A percentile compares a stretch with the other conserved stretches of the same genome.
phyloP scores from a whole-genome alignment of 2,329 filamentous ascomycete genomes.

The Talaromyces sp. region DNA sequence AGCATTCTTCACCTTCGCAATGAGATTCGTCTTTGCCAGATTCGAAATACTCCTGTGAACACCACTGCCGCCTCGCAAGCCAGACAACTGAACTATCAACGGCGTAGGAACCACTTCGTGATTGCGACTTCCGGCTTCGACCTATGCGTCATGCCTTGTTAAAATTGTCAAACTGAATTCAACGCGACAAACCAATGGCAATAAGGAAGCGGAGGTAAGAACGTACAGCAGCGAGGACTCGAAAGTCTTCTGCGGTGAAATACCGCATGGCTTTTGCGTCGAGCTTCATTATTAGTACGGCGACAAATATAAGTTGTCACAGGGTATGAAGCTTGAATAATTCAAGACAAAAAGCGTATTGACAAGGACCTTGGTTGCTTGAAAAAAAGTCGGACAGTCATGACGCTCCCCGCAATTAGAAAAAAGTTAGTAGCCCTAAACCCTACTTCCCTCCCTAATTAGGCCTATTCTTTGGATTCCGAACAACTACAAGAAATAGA shows the following conservation, averaged over 20 bases:
- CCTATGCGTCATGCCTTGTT: conserved; percentile 53
- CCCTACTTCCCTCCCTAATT: conserved; percentile 36
- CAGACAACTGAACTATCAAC: conserved; percentile 79
- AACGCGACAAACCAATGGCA: conserved; percentile 23
- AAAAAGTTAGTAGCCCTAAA: conserved; percentile 38
- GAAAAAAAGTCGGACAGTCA: conserved; percentile 18
- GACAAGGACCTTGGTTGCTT: not conserved
- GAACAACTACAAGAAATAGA: not conserved
- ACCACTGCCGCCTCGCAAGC: conserved; percentile 72
- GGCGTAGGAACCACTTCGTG: conserved; percentile 94
- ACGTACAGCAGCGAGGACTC: conserved; percentile 83
- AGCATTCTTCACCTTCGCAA: conserved; percentile 89
- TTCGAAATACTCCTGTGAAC: conserved; percentile 85
- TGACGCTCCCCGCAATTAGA: conserved; percentile 26
- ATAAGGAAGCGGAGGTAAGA: conserved; percentile 26
- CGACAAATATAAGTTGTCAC: not conserved
- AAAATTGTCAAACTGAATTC: conserved; percentile 34
- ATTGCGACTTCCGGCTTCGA: conserved; percentile 91
- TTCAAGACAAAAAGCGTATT: not conserved
- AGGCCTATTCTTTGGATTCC: not conserved
- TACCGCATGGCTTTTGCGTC: conserved; percentile 93
- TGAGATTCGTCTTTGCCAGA: conserved; percentile 87
- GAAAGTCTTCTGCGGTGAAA: conserved; percentile 89
- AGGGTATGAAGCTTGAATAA: not conserved
- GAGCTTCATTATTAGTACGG: conserved; percentile 72